Evolutionary conservation across 305 asterid species (phyloP), one percentile per base, ranked within the genome.

Genomic region (Fraxinus dipetala): DNA sequence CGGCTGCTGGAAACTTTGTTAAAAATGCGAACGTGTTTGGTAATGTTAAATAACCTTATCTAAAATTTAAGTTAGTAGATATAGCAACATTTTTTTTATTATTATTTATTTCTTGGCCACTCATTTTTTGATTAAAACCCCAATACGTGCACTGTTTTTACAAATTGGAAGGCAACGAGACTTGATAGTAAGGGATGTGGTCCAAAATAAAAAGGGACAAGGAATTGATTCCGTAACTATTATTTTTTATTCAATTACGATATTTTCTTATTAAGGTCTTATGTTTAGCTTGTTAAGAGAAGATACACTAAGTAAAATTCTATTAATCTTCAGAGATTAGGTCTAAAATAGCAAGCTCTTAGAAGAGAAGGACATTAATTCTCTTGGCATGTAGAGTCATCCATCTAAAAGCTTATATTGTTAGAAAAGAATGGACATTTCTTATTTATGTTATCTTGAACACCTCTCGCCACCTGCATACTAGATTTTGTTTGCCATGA

Each of bases 1-100:
- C 93, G 4, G 87, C 93, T 10, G 93, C 88, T 3, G 93, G 93
- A 38, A 74, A 78, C 79, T 88, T 84, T 26, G 85, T 90, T 1
- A 5, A 18, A 0, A 84, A 85, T 7, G 91, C 91, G 5, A 82
- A 56, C 14, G 56, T 84, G 3, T 90, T 85, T 43, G 92, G 90
- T 9, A 76, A 79, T 79, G 88, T 67, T 6, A 31, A 72, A 74
- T 82, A 3, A 84, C 82, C 70, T 84, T 85, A 31, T 77, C 83
- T 5, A 83, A 83, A 3, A 82, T 80, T 7, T 20, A 80, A 80
- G 59, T 80, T 75, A 22, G 28, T 69, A 65, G 18, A 34, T 63
- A 65, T 73, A 26, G 5, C 63, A 20, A 81, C 84, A 30, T 36
- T 24, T 81, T 35, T 76, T 69, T 51, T 76, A 45, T 2, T 5